Evolutionary conservation across 768 basidiomycete genomes (phyloP), one percentile per base, ranked within the genome.

Genomic region (Tubosaeta sp.): DNA sequence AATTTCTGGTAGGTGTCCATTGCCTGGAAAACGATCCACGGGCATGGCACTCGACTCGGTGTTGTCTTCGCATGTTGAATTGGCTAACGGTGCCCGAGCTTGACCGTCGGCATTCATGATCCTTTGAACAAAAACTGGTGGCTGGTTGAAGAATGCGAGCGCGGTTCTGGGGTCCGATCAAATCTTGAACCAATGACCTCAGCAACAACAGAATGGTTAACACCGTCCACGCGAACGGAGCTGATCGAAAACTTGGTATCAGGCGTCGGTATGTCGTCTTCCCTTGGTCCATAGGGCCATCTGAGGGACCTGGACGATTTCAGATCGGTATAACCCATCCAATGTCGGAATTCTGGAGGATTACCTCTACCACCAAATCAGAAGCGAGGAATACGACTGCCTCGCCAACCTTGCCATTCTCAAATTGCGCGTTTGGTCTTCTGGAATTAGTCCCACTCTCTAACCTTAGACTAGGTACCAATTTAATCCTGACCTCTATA

Each of bases 291-390:
- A 45, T 51, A 45, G 6, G 22, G 22, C 22, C 13, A 32, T 44
- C 48, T 29, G 35, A 53, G 16, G 19, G 46, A 57, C 27, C n/a
- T 12, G 10, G 37, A 46, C 49, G 35, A 47, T 27, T 52, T 46
- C 52, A 97, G 95, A 98, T 76, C 87, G 95, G 53, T 98, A 98
- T 72, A 98, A 97, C 73, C 95, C 95, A 39, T 85, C 86, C 48
- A 98, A 98, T 69, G 84, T 95, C 53, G 77, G 83, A 34, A 89
- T 94, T 59, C 84, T 98, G 53, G 95, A 97, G 72, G 95, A 97
- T 67, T 97, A 98, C 73, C 84, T 98, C 54, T 91, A 91, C 70
- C 86, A 91, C 68, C 95, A 99, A 72, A 91, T 93, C 57, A 81
- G 88, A 59, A 87, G 83, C 62, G 85, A 88, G 59, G 88, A 92